phyloP scores from a whole-genome alignment of 495 filamentous ascomycete genomes.

The Parathielavia appendiculata region DNA sequence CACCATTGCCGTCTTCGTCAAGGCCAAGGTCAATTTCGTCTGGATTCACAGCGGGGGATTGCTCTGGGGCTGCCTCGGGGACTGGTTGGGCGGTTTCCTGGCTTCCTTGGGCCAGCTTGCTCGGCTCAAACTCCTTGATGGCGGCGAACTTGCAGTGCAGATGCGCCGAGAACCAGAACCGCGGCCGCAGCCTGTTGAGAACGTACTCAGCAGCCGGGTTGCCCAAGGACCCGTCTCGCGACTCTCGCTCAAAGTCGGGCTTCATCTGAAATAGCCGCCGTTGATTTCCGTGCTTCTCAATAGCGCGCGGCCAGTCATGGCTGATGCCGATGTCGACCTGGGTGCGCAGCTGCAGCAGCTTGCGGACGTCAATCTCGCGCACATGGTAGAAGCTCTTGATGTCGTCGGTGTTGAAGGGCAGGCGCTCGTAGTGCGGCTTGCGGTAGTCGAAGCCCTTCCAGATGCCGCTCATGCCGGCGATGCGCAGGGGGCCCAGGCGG shows the following conservation, averaged over 20 bases:
- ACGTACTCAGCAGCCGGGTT: conserved; percentile 71
- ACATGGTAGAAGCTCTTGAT: conserved; percentile 78
- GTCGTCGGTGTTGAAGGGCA: conserved; percentile 73
- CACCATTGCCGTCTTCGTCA: conserved; percentile 47
- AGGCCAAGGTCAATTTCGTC: conserved; percentile 55
- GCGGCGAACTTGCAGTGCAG: conserved; percentile 82
- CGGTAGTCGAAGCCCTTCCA: conserved; percentile 84
- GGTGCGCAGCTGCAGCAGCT: conserved; percentile 74
- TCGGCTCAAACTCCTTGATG: conserved; percentile 54
- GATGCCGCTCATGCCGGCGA: conserved; percentile 88
- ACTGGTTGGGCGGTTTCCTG: background rate
- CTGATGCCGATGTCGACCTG: conserved; percentile 87
- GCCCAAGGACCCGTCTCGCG: conserved; percentile 64
- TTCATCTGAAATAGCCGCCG: conserved; percentile 62
- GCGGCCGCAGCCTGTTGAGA: conserved; percentile 71
- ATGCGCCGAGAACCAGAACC: conserved; percentile 92
- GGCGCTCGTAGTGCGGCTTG: conserved; percentile 74
- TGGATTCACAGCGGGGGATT: conserved; percentile 34
- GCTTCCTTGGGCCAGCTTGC: conserved; percentile 7
- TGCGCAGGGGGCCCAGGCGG: conserved; percentile 73
- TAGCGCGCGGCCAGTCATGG: conserved; percentile 86
- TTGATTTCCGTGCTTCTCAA: conserved; percentile 70
- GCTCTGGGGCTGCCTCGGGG: background rate
- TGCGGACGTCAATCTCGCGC: conserved; percentile 83
- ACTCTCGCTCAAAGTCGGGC: conserved; percentile 66